phyloP scores from a whole-genome alignment of 108 stramenopile species.

The Stephanodiscus triporus region DNA sequence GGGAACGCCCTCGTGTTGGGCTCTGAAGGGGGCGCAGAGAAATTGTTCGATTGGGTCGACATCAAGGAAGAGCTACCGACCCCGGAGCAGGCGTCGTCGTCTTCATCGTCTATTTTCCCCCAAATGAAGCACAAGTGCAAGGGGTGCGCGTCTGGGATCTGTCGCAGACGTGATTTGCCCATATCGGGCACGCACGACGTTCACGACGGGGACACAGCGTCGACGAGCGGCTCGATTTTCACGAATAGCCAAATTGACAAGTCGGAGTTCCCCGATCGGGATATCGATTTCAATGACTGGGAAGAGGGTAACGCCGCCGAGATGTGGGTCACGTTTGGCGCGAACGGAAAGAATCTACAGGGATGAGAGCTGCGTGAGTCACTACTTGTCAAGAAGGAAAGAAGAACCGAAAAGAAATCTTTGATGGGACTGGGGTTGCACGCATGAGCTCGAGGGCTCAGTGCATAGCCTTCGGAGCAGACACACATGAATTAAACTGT shows the following conservation, averaged over 20 bases:
- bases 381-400: not conserved
- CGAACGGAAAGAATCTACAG: conserved; percentile 28
- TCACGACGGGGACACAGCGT: conserved; percentile 45
- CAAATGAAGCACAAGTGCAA: conserved; percentile 36
- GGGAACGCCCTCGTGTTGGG: conserved; percentile 7
- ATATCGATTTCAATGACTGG: conserved; percentile 46
- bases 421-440: not conserved
- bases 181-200: conserved; percentile 39
- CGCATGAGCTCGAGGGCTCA: no score
- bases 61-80: not conserved
- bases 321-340: conserved; percentile 18
- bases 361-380: conserved; percentile 11
- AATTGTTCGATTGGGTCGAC: conserved; percentile 27
- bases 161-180: conserved; percentile 37
- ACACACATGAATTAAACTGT: no score
- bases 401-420: conserved; percentile 3
- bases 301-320: conserved; percentile 35
- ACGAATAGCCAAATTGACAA: conserved; percentile 48
- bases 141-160: conserved; percentile 39
- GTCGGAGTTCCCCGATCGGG: conserved; percentile 42
- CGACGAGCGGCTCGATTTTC: conserved; percentile 39
- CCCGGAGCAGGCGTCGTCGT: not conserved
- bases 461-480: no score
- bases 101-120: conserved; percentile 1
- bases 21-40: not conserved